These are phyloP conservation scores for Clitoria ternatea DNA, from an alignment of 306 rosid genomes.

Conservation along the genomic window DNA sequence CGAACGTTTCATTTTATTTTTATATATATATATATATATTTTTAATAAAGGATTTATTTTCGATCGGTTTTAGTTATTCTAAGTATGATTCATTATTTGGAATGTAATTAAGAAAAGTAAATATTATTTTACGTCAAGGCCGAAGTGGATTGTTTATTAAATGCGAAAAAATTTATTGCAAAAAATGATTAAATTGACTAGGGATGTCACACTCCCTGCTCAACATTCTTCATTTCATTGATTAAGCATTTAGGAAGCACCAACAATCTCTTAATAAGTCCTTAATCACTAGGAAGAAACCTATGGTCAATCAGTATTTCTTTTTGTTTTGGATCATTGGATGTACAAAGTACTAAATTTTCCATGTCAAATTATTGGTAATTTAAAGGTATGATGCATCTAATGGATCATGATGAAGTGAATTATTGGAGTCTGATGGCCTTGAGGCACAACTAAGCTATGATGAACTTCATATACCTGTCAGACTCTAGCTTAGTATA, in stretches of 20 bases:
- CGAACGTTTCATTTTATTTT: too few species aligned
- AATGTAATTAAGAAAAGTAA: too few species aligned
- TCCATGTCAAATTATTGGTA: constrained; percentile 1
- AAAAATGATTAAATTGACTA: too few species aligned
- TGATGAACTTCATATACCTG: constrained; percentile 76
- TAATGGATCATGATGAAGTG: constrained; percentile 92
- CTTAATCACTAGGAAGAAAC: background rate
- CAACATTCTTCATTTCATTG: background rate
- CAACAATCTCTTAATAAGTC: background rate
- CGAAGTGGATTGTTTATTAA: too few species aligned
- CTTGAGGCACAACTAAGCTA: constrained; percentile 83
- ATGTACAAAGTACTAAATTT: background rate
- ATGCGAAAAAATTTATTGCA: too few species aligned
- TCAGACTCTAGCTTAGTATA: constrained; percentile 42
- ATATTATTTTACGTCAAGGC: too few species aligned
- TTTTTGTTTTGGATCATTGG: constrained; percentile 1
- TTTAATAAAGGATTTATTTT: too few species aligned
- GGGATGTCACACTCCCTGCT: too few species aligned
- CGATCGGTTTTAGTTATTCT: too few species aligned
- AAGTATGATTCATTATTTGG: too few species aligned
- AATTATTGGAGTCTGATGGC: constrained; percentile 73
- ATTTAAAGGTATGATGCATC: constrained; percentile 92
- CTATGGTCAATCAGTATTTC: background rate
- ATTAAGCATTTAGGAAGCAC: background rate
- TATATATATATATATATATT: too few species aligned